These are phyloP conservation scores for Nakazawaea holstii DNA, from an alignment of 805 yeast genomes.

Conservation along the genomic window DNA sequence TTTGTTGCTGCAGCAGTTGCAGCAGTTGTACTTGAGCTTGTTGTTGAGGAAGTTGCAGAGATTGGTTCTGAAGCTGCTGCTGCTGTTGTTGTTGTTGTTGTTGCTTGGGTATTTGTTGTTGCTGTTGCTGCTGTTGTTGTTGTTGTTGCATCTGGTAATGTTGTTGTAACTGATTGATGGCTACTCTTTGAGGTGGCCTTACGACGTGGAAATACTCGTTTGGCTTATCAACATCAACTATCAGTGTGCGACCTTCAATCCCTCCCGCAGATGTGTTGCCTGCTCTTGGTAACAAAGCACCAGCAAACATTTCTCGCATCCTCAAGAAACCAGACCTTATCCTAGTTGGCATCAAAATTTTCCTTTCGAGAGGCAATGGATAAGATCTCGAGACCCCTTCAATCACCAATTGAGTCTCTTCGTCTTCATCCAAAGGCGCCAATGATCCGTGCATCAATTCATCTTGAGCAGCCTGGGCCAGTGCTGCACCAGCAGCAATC, in stretches of 20 bases:
- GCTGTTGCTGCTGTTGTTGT: conserved; percentile 6
- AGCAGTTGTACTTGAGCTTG: conserved; percentile 4
- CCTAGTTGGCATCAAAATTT: conserved; percentile 63
- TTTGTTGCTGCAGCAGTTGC: conserved; percentile 1
- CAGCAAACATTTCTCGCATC: conserved; percentile 92
- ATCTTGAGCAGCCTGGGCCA: conserved; percentile 72
- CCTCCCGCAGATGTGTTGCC: conserved; percentile 60
- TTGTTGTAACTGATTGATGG: conserved; percentile 9
- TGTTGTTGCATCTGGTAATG: conserved; percentile 11
- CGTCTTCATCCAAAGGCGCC: conserved; percentile 72
- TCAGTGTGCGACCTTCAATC: conserved; percentile 72
- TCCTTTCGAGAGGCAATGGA: conserved; percentile 80
- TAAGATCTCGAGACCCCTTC: conserved; percentile 80
- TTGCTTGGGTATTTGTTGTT: neutral
- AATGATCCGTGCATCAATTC: conserved; percentile 45
- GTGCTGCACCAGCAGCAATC: conserved; percentile 75
- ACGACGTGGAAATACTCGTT: conserved; percentile 56
- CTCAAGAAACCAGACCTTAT: conserved; percentile 70
- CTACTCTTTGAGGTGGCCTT: conserved; percentile 41
- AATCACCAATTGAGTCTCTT: conserved; percentile 86
- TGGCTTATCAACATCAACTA: conserved; percentile 67
- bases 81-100: conserved; percentile 3
- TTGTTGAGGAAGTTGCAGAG: conserved; percentile 3
- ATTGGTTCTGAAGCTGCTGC: conserved; percentile 1
- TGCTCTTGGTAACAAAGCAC: conserved; percentile 67